Evolutionary conservation across 768 basidiomycete species (phyloP).

Genomic region (Mycena amicta): DNA sequence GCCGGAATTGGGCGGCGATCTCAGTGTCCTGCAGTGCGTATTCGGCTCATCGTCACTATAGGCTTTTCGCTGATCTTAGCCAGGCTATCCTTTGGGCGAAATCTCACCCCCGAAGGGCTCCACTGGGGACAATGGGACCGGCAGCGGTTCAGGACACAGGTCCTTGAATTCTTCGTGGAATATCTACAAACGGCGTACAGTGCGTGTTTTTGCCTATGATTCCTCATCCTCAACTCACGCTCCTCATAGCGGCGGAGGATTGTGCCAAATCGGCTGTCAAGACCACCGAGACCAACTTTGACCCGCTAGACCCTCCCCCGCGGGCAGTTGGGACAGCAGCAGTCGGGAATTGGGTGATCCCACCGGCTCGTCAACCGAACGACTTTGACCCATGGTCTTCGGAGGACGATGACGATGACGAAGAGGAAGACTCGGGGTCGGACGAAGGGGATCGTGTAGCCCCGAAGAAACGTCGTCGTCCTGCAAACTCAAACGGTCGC

Average conservation of each 20-base stretch:
- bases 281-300: neutral
- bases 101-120: neutral
- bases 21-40: conserved; percentile 4
- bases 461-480: too few relatives aligned
- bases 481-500: too few relatives aligned
- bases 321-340: neutral
- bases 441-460: neutral
- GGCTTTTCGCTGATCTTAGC: neutral
- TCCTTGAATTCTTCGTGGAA: conserved; percentile 1
- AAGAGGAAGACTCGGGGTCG: neutral
- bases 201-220: neutral
- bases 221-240: neutral
- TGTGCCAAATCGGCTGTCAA: conserved; percentile 3
- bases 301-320: neutral
- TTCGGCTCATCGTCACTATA: neutral
- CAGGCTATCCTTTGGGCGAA: conserved; percentile 2
- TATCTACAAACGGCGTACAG: conserved; percentile 7
- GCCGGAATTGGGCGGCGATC: neutral
- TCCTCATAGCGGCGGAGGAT: conserved; percentile 1
- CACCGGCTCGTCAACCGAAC: too few relatives aligned
- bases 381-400: neutral
- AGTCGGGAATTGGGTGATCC: too few relatives aligned
- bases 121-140: conserved; percentile 8
- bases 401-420: neutral
- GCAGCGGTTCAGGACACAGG: neutral